Percentiles rank a stretch among this genome's conserved stretches.
Evolutionary conservation across 805 yeast genomes (phyloP).

Genomic region (Ogataea chonburiensis): DNA sequence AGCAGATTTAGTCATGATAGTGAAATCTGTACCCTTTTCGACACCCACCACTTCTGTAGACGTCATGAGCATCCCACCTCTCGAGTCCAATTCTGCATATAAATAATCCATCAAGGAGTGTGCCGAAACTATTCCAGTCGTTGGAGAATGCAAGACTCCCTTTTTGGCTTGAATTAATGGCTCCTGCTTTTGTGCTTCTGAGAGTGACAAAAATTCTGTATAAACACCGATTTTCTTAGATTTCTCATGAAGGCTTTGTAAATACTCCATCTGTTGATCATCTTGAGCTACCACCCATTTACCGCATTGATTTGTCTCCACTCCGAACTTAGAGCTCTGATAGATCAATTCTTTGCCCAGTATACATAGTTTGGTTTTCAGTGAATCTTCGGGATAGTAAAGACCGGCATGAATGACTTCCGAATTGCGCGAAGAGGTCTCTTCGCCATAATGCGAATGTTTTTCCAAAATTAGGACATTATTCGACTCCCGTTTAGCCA

Average conservation of each 20-base stretch:
- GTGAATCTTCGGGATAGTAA: conserved; percentile 68
- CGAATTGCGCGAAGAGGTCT: conserved; percentile 85
- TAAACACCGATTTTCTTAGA: conserved; percentile 56
- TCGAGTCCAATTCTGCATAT: conserved; percentile 50
- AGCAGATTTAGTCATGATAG: conserved; percentile 30
- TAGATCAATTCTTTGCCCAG: conserved; percentile 73
- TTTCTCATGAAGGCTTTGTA: conserved; percentile 51
- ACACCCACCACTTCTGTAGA: conserved; percentile 56
- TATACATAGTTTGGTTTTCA: conserved; percentile 70
- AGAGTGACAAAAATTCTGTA: conserved; percentile 51
- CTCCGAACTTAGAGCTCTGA: conserved; percentile 44
- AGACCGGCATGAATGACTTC: conserved; percentile 93
- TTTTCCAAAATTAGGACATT: conserved; percentile 71
- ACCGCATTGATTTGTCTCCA: conserved; percentile 66
- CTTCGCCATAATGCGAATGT: conserved; percentile 64
- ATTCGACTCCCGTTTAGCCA: conserved; percentile 42
- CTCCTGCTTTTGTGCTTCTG: conserved; percentile 47
- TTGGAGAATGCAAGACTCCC: conserved; percentile 69
- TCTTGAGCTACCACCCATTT: conserved; percentile 87
- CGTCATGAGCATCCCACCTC: conserved; percentile 63
- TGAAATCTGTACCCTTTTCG: conserved; percentile 33
- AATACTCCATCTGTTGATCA: conserved; percentile 57
- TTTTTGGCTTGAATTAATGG: conserved; percentile 65
- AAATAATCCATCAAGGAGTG: conserved; percentile 69
- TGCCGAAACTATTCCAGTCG: conserved; percentile 83